These are phyloP conservation scores for Vanderwaltozyma tropicalis DNA, from an alignment of 805 yeast genomes.

Conservation along the genomic window DNA sequence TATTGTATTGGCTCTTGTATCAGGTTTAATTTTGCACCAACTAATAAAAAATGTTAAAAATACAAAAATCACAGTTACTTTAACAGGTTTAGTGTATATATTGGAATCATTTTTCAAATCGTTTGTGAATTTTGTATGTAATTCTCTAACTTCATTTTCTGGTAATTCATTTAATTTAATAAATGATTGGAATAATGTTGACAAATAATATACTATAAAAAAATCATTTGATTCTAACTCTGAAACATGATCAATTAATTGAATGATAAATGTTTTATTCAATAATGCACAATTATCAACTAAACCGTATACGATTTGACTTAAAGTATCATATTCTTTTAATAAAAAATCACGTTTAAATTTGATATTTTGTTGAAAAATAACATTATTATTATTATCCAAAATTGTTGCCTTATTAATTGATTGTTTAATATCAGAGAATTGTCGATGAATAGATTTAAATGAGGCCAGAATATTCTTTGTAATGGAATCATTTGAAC, in stretches of 20 bases:
- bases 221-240: conserved; percentile 50
- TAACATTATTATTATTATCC: conserved; percentile 37
- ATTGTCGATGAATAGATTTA: conserved; percentile 44
- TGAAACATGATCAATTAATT: conserved; percentile 37
- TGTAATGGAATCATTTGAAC: not conserved
- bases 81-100: conserved; percentile 38
- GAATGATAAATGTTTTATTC: conserved; percentile 28
- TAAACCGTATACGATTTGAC: conserved; percentile 51
- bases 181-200: conserved; percentile 42
- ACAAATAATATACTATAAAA: conserved; percentile 53
- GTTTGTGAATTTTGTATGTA: conserved; percentile 31
- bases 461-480: conserved; percentile 42
- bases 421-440: conserved; percentile 43
- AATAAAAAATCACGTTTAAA: conserved; percentile 55
- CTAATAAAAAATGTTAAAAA: conserved; percentile 50
- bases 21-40: conserved; percentile 50
- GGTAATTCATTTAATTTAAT: conserved; percentile 29
- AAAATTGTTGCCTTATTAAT: conserved; percentile 44
- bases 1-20: conserved; percentile 33
- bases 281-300: conserved; percentile 30
- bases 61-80: conserved; percentile 38
- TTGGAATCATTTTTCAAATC: conserved; percentile 31
- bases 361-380: conserved; percentile 38
- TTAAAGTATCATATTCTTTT: conserved; percentile 59
- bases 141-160: conserved; percentile 29